A percentile compares a stretch with the other conserved stretches of the same genome.
phyloP scores from a whole-genome alignment of 108 stramenopile species.

The Thalassiosira profunda region DNA sequence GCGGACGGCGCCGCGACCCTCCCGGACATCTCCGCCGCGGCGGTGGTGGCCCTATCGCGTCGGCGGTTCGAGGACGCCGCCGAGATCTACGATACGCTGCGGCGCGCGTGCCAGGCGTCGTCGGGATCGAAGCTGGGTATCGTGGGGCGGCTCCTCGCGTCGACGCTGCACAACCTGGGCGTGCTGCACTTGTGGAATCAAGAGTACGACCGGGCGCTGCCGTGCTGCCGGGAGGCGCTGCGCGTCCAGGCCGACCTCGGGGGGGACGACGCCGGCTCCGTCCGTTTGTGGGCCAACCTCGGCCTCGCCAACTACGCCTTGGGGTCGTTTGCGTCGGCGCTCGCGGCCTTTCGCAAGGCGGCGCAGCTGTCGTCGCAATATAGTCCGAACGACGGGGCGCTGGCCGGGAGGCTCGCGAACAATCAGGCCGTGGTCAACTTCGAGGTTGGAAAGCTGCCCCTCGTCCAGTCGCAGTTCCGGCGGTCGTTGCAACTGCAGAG shows the following conservation, averaged over 20 bases:
- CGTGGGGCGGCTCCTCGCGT: constrained; percentile 35
- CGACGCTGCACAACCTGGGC: constrained; percentile 37
- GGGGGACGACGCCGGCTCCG: constrained; percentile 1
- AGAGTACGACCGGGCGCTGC: constrained; percentile 31
- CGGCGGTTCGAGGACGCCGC: constrained; percentile 28
- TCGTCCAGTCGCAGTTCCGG: constrained; percentile 18
- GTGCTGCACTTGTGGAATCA: constrained; percentile 34
- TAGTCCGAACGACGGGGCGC: not conserved
- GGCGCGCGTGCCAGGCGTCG: constrained; percentile 24
- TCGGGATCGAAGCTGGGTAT: constrained; percentile 23
- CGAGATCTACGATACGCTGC: constrained; percentile 24
- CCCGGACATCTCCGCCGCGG: constrained; percentile 23
- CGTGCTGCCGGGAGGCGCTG: constrained; percentile 22
- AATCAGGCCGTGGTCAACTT: constrained; percentile 28
- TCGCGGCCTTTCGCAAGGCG: constrained; percentile 35
- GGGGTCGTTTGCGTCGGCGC: constrained; percentile 13
- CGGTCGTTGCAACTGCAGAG: constrained; percentile 26
- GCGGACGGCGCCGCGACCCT: constrained; percentile 19
- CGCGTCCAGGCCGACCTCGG: constrained; percentile 14
- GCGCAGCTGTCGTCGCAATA: constrained; percentile 5
- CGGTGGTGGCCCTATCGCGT: constrained; percentile 1
- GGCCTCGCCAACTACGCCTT: constrained; percentile 34
- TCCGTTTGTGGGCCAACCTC: constrained; percentile 35
- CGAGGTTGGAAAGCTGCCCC: constrained; percentile 12
- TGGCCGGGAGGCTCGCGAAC: constrained; percentile 18